Conservation (phyloP, 805 yeast genomes). For the Zygoascus bituminiphila region DNA sequence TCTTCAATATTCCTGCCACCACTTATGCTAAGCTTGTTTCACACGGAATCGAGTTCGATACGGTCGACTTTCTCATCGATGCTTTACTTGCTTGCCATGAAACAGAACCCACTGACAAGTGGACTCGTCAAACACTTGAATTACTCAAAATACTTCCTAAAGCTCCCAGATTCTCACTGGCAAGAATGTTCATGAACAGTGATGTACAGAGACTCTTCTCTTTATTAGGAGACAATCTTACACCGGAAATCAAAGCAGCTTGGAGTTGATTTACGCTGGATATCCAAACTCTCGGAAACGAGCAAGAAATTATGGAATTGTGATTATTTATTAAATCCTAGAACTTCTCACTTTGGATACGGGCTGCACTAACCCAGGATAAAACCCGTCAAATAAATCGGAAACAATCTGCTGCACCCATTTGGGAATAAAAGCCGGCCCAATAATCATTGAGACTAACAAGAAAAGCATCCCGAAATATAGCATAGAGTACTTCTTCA, state of each 20-base stretch:
- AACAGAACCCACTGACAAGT: not conserved
- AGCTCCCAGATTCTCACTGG: constrained; percentile 9
- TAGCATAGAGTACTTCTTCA: constrained; percentile 66
- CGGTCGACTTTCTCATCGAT: constrained; percentile 17
- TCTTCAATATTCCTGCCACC: constrained; percentile 10
- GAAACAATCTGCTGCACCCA: constrained; percentile 1
- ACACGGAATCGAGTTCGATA: constrained; percentile 20
- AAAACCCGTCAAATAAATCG: constrained; percentile 19
- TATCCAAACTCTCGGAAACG: too few relatives aligned
- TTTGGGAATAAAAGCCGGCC: constrained; percentile 56
- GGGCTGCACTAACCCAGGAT: constrained; percentile 29
- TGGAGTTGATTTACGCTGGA: too few relatives aligned
- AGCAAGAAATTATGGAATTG: not conserved
- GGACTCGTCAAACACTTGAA: not conserved
- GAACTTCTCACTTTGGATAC: not conserved
- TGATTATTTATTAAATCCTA: not conserved
- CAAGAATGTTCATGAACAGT: constrained; percentile 2
- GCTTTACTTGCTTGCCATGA: constrained; percentile 5
- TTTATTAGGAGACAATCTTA: not conserved
- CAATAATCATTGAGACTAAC: constrained; percentile 61
- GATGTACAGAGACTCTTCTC: not conserved
- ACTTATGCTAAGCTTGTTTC: constrained; percentile 6
- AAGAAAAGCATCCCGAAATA: constrained; percentile 52
- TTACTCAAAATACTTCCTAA: not conserved
- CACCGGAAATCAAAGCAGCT: not conserved